Conservation (phyloP, 352 stramenopile genomes). For the Phytophthora ohioensis region DNA sequence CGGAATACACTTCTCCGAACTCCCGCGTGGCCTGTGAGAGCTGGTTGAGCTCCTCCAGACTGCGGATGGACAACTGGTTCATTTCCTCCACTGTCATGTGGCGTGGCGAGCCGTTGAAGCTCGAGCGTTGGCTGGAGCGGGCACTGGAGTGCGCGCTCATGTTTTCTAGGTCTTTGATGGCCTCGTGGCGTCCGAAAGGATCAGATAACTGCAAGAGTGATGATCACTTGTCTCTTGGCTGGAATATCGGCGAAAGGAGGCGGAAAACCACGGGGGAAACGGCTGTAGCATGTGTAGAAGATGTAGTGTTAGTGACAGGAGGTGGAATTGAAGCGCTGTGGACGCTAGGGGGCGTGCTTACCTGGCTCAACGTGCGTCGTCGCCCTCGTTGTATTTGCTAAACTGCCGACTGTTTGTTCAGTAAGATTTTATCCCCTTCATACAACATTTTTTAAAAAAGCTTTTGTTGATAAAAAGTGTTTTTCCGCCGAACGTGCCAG, state of each 20-base stretch:
- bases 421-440: conserved; percentile 40
- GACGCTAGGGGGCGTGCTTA: conserved; percentile 1
- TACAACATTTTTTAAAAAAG: neutral
- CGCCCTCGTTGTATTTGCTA: conserved; percentile 15
- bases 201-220: conserved; percentile 17
- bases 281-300: conserved; percentile 6
- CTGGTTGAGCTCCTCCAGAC: conserved; percentile 74
- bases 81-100: conserved; percentile 53
- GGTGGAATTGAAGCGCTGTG: neutral
- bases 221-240: conserved; percentile 18
- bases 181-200: conserved; percentile 1
- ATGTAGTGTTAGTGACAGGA: conserved; percentile 2
- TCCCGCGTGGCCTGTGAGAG: conserved; percentile 78
- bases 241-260: neutral
- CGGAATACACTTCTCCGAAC: conserved; percentile 75
- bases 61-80: conserved; percentile 47
- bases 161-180: neutral
- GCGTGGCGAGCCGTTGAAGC: conserved; percentile 53
- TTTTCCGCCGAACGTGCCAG: no score
- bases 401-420: conserved; percentile 35
- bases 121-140: conserved; percentile 44
- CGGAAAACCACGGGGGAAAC: conserved; percentile 3
- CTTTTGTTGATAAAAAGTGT: no score
- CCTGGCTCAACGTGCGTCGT: conserved; percentile 14
- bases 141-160: conserved; percentile 36